Conservation (phyloP, 75 land plant genomes). For the Picea glauca region DNA sequence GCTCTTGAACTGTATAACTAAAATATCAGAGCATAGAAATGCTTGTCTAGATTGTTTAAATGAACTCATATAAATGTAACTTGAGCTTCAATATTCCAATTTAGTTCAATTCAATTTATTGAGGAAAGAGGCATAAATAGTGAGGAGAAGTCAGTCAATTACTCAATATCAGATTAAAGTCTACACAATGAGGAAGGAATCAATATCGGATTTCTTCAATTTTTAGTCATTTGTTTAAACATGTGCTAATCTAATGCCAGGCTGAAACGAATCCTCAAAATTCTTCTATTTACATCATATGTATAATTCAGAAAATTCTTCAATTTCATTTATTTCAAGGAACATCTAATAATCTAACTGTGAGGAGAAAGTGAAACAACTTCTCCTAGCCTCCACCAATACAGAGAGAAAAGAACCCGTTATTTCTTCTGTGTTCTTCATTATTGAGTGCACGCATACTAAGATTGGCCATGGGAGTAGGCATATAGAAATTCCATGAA, state of each 20-base stretch:
- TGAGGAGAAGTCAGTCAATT: too few relatives aligned
- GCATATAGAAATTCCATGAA: background rate
- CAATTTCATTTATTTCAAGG: background rate
- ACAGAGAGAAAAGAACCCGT: background rate
- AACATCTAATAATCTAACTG: background rate
- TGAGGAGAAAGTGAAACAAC: background rate
- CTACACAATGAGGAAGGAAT: background rate
- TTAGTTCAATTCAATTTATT: background rate
- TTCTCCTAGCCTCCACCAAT: background rate
- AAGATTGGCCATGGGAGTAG: background rate
- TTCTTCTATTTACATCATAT: background rate
- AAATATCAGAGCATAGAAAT: background rate
- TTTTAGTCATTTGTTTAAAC: background rate
- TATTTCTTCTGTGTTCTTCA: background rate
- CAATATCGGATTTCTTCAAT: background rate
- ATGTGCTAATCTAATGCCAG: background rate
- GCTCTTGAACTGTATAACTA: too few relatives aligned
- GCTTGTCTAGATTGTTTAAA: background rate
- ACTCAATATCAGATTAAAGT: background rate
- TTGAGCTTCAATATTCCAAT: background rate
- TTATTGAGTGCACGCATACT: background rate
- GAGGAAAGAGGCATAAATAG: background rate
- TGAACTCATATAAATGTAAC: background rate
- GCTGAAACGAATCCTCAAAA: background rate
- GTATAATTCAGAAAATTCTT: background rate